Evolutionary conservation across 1,139 yeast genomes (phyloP), one percentile per base, ranked within the genome.

Genomic region (Scheffersomyces quercinus): DNA sequence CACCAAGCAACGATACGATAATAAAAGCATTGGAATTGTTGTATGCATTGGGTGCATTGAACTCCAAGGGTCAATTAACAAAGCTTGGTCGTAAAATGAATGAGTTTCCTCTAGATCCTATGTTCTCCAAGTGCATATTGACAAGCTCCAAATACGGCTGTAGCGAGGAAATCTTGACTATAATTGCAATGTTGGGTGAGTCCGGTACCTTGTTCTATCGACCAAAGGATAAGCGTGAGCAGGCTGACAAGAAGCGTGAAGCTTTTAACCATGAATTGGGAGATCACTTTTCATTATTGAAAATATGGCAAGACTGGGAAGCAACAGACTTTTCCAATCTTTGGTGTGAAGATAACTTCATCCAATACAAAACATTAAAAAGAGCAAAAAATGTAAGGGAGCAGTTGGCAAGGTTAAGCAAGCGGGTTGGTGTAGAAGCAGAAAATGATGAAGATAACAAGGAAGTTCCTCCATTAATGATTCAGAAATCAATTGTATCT

Each of bases 21-120:
- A 83, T 87, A 30, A 84, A 85, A 53, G 83, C 97, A 0, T 68
- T 93, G 40, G 96, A 89, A 54, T 71, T 83, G 42, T 66, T 93
- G 20, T 91, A 93, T 62, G 83, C 95, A 0, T 64, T 93, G 4
- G 98, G 98, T 0, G 98, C 97, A 0, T 65, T 93, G 42, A 88
- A 86, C 52, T 82, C 85, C n/a, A 70, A 75, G 43, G 97, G 97
- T 1, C 77, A 79, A 47, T 71, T 95, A 29, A 93, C 99, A 0
- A 78, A 81, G 45, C 60, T 83, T 1, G 99, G 99, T 0, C 70
- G 88, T 30, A 80, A 81, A 49, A 88, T 93, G 96, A 88, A 96
- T 2, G 96, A 88, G 55, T 88, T 93, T 53, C 99, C 99, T 0
- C 77, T 91, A 5, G 96, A 88, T 54, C 97, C 97, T 3, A 87